A percentile compares a stretch with the other conserved stretches of the same genome.
phyloP scores from a whole-genome alignment of 352 stramenopile species.

The Phytophthora hibernalis region DNA sequence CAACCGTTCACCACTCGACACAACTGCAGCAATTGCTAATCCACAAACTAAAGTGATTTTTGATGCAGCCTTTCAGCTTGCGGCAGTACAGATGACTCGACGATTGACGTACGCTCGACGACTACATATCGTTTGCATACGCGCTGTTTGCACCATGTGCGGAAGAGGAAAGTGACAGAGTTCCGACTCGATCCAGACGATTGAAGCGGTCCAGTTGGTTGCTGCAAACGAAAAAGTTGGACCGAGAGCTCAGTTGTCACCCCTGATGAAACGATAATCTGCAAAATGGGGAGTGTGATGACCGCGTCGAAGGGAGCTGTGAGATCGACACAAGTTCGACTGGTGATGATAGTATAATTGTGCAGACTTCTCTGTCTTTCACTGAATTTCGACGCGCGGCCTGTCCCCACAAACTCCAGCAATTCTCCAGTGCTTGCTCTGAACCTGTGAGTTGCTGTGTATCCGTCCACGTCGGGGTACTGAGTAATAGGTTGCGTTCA shows the following conservation, averaged over 20 bases:
- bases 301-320: background rate
- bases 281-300: background rate
- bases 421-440: constrained; percentile 5
- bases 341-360: background rate
- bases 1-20: background rate
- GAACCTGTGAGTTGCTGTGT: constrained; percentile 31
- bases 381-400: constrained; percentile 14
- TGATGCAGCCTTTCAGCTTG: background rate
- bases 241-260: too few relatives aligned
- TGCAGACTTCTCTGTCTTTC: background rate
- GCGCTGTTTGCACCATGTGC: constrained; percentile 21
- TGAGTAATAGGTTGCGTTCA: constrained; percentile 22
- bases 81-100: background rate
- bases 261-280: too few relatives aligned
- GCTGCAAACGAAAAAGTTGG: constrained; percentile 23
- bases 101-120: constrained; percentile 9
- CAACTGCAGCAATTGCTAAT: background rate
- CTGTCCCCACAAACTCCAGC: background rate
- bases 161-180: constrained; percentile 10
- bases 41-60: too few relatives aligned
- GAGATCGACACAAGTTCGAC: constrained; percentile 10
- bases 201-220: constrained; percentile 35
- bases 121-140: constrained; percentile 4
- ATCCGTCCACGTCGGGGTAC: constrained; percentile 19
- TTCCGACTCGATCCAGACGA: constrained; percentile 27